Percentiles rank a stretch among this genome's conserved stretches.
phyloP scores from a whole-genome alignment of 352 stramenopile species.

The Phytophthora pseudosyringae region DNA sequence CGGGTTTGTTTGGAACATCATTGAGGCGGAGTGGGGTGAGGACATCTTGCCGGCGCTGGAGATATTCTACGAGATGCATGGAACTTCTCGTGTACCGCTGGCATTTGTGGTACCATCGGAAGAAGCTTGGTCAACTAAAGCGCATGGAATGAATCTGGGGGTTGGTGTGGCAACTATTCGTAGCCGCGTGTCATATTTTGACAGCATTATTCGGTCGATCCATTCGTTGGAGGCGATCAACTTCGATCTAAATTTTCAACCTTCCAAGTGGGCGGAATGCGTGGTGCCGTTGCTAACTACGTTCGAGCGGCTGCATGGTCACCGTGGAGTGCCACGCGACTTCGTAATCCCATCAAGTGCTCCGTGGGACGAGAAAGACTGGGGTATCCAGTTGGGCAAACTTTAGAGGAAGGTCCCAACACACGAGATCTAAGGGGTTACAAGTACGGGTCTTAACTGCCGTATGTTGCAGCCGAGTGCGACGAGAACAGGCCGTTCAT shows the following conservation, averaged over 20 bases:
- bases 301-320: slow-evolving; percentile 5
- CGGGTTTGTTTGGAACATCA: neutral
- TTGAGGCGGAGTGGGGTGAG: slow-evolving; percentile 7
- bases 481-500: too few relatives aligned
- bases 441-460: too few relatives aligned
- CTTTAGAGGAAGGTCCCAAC: too few relatives aligned
- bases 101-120: slow-evolving; percentile 47
- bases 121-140: slow-evolving; percentile 39
- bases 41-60: too few relatives aligned
- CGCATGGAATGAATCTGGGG: slow-evolving; percentile 39
- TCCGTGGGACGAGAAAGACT: neutral
- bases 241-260: neutral
- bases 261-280: neutral
- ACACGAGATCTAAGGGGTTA: too few relatives aligned
- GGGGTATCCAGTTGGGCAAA: neutral
- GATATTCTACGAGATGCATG: slow-evolving; percentile 41
- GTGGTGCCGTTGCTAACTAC: slow-evolving; percentile 1
- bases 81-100: slow-evolving; percentile 28
- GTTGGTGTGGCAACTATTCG: neutral
- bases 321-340: neutral
- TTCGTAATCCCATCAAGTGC: neutral
- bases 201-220: neutral
- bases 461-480: too few relatives aligned
- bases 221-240: slow-evolving; percentile 8
- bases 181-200: neutral